Conservation (phyloP, 2,329 filamentous ascomycete species). For the Ophiocordyceps robertsii region DNA sequence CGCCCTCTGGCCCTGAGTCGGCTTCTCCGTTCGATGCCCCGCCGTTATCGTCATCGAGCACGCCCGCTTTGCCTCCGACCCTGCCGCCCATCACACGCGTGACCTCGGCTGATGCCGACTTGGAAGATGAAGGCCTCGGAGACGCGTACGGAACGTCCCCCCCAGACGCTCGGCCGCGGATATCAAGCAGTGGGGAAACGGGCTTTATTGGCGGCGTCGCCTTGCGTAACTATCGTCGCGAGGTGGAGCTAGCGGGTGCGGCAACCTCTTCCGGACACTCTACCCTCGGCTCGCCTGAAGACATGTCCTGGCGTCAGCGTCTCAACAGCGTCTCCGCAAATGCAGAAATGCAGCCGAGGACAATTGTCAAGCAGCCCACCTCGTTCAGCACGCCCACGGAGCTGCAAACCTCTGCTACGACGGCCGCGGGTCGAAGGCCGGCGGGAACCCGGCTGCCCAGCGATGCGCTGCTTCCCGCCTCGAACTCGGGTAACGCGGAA, state of each 20-base stretch:
- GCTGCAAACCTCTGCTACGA: slow-evolving; percentile 21
- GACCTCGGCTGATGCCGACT: slow-evolving; percentile 24
- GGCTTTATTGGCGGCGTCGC: slow-evolving; percentile 44
- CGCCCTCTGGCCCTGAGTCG: slow-evolving; percentile 26
- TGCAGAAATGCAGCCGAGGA: slow-evolving; percentile 16
- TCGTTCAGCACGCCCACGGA: slow-evolving; percentile 38
- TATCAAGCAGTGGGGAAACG: slow-evolving; percentile 15
- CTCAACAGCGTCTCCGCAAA: neutral
- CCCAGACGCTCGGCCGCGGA: slow-evolving; percentile 10
- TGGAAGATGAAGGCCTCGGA: slow-evolving; percentile 12
- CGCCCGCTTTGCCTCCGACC: slow-evolving; percentile 29
- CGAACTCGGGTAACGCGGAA: slow-evolving; percentile 20
- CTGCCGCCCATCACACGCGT: slow-evolving; percentile 38
- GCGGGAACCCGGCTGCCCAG: slow-evolving; percentile 24
- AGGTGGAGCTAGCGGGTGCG: slow-evolving; percentile 7
- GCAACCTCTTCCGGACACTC: neutral
- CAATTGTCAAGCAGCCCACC: slow-evolving; percentile 16
- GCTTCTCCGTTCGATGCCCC: slow-evolving; percentile 20
- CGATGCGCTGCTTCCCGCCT: slow-evolving; percentile 20
- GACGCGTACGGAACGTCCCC: slow-evolving; percentile 3
- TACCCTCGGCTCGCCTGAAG: neutral
- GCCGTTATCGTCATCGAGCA: slow-evolving; percentile 19
- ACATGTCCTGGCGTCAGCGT: slow-evolving; percentile 2
- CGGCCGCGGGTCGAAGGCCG: slow-evolving; percentile 26
- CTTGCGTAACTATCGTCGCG: slow-evolving; percentile 35